These are phyloP conservation scores for Plasmodium berghei DNA, from an alignment of 169 alveolate species.

Conservation along the genomic window DNA sequence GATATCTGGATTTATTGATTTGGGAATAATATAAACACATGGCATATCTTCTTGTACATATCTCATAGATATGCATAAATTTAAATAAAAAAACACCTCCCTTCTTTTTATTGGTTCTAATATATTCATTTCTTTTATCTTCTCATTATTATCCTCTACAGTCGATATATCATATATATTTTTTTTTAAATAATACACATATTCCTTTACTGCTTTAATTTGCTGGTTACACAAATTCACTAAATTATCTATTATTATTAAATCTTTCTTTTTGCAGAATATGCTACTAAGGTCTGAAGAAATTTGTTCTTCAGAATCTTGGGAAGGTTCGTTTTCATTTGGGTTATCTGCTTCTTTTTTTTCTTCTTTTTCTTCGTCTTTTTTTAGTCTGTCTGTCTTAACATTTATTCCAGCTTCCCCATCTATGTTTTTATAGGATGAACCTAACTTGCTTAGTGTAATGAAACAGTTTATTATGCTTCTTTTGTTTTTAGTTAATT, in stretches of 20 bases:
- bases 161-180: conserved; percentile 50
- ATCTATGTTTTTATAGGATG: neutral
- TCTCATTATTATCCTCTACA: conserved; percentile 51
- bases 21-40: conserved; percentile 23
- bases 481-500: conserved; percentile 43
- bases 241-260: conserved; percentile 48
- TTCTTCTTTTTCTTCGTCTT: neutral
- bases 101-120: conserved; percentile 71
- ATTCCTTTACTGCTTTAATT: conserved; percentile 44
- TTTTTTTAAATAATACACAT: conserved; percentile 44
- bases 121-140: conserved; percentile 61
- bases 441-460: conserved; percentile 20
- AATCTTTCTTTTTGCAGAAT: conserved; percentile 33
- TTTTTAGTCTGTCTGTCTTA: neutral
- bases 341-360: neutral
- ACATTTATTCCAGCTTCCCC: neutral
- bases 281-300: neutral
- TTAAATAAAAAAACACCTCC: conserved; percentile 68
- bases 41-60: conserved; percentile 44
- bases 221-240: conserved; percentile 48
- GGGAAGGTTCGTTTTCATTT: neutral
- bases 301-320: neutral
- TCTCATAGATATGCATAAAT: conserved; percentile 45
- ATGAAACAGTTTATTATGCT: conserved; percentile 55
- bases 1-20: conserved; percentile 22